Evolutionary conservation across 192 early-diverging fungal species (phyloP).

Genomic region (Glomus cerebriforme): DNA sequence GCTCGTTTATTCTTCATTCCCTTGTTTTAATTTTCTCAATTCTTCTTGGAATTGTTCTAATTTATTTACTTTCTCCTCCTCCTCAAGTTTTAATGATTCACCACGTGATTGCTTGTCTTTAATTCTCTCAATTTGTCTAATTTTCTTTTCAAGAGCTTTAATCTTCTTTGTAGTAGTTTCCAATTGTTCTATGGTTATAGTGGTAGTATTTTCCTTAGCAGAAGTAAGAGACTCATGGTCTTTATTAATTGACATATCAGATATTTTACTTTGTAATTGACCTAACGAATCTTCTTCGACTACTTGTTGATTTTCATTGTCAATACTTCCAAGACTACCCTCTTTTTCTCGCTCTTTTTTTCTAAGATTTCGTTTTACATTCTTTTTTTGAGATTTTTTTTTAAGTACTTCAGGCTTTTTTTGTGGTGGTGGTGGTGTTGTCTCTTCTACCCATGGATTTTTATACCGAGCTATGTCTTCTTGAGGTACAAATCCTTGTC

Average conservation of each 20-base stretch:
- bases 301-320: background rate
- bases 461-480: slow-evolving; percentile 68
- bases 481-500: slow-evolving; percentile 66
- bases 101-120: slow-evolving; percentile 54
- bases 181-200: slow-evolving; percentile 32
- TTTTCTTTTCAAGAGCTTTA: slow-evolving; percentile 68
- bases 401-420: slow-evolving; percentile 30
- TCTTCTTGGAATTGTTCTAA: slow-evolving; percentile 44
- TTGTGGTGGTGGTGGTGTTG: slow-evolving; percentile 28
- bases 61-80: slow-evolving; percentile 63
- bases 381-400: slow-evolving; percentile 52
- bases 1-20: background rate
- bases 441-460: slow-evolving; percentile 53
- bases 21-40: slow-evolving; percentile 3
- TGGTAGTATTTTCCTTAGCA: background rate
- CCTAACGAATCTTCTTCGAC: slow-evolving; percentile 9
- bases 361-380: slow-evolving; percentile 51
- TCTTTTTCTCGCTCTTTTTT: slow-evolving; percentile 30
- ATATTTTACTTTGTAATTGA: slow-evolving; percentile 2
- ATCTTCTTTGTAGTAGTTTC: slow-evolving; percentile 47
- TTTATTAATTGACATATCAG: background rate
- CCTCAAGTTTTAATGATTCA: slow-evolving; percentile 54
- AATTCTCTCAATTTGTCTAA: slow-evolving; percentile 65
- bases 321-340: background rate
- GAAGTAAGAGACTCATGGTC: slow-evolving; percentile 14